A percentile compares a stretch with the other conserved stretches of the same genome.
Conservation (phyloP, 2,329 filamentous ascomycete species). For the Mycogone perniciosa region DNA sequence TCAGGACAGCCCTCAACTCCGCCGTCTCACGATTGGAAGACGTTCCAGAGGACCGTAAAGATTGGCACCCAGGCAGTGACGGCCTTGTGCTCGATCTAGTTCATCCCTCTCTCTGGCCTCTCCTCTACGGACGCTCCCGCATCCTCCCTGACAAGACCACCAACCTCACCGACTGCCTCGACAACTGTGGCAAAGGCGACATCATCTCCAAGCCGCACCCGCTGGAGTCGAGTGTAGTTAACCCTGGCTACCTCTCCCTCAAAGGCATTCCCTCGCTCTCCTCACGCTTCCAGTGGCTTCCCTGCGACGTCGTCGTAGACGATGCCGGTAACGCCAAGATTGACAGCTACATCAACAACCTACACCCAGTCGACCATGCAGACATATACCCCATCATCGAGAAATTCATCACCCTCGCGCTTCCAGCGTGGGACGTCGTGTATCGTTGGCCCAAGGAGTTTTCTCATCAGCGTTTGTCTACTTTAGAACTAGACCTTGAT, state of each 20-base stretch:
- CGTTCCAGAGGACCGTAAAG: conserved; percentile 42
- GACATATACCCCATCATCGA: neutral
- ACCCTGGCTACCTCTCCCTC: neutral
- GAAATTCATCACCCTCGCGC: conserved; percentile 1
- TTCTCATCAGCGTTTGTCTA: too few species aligned
- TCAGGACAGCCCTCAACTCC: conserved; percentile 32
- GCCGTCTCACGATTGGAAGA: conserved; percentile 44
- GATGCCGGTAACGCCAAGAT: conserved; percentile 32
- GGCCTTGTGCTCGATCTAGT: conserved; percentile 55
- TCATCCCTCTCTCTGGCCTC: conserved; percentile 57
- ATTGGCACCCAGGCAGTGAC: conserved; percentile 56
- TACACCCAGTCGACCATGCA: conserved; percentile 31
- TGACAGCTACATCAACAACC: conserved; percentile 48
- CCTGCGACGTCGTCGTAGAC: conserved; percentile 40
- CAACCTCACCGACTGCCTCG: conserved; percentile 32
- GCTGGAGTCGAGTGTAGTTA: neutral
- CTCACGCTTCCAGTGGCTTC: conserved; percentile 40
- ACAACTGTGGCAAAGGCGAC: conserved; percentile 28
- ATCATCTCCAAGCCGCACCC: conserved; percentile 17
- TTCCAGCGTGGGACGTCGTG: conserved; percentile 5
- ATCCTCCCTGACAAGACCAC: conserved; percentile 23
- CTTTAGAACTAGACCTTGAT: too few species aligned
- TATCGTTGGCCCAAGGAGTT: neutral
- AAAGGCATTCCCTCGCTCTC: conserved; percentile 16
- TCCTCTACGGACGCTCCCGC: conserved; percentile 46